These are phyloP conservation scores for Metrosideros polymorpha DNA, from an alignment of 441 rosid species.

Conservation along the genomic window DNA sequence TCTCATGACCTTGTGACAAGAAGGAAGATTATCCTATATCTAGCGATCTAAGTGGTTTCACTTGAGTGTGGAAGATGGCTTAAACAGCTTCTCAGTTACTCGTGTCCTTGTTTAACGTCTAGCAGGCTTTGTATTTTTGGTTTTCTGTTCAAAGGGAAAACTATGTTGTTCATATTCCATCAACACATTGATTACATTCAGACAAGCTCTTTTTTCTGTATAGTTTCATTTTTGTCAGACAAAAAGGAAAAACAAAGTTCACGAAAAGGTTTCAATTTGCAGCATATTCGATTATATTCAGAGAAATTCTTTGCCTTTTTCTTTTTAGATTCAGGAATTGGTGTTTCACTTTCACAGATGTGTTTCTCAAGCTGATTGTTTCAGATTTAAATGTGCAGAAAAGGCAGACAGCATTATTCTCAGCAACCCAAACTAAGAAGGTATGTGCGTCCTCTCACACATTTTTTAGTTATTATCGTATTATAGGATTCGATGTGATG, in stretches of 20 bases:
- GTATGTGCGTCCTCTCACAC: slow-evolving; percentile 20
- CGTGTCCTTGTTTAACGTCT: background rate
- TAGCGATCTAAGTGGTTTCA: background rate
- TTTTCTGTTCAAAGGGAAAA: background rate
- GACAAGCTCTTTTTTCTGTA: background rate
- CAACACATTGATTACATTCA: background rate
- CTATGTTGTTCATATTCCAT: background rate
- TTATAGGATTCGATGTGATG: background rate
- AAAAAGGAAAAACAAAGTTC: background rate
- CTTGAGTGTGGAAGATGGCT: background rate
- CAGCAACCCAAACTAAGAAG: slow-evolving; percentile 95
- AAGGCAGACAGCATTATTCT: slow-evolving; percentile 94
- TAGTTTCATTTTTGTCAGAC: background rate
- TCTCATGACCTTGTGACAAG: background rate
- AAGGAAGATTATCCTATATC: background rate
- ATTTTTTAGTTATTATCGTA: background rate
- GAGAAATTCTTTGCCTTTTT: background rate
- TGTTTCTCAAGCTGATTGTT: slow-evolving; percentile 15
- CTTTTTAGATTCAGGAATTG: background rate
- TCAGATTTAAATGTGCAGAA: slow-evolving; percentile 40
- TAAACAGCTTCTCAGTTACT: background rate
- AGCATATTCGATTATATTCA: background rate
- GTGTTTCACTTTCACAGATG: background rate
- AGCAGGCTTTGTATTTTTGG: background rate
- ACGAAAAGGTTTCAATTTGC: background rate